Evolutionary conservation across 305 asterid species (phyloP).

Genomic region (Fraxinus nigra): DNA sequence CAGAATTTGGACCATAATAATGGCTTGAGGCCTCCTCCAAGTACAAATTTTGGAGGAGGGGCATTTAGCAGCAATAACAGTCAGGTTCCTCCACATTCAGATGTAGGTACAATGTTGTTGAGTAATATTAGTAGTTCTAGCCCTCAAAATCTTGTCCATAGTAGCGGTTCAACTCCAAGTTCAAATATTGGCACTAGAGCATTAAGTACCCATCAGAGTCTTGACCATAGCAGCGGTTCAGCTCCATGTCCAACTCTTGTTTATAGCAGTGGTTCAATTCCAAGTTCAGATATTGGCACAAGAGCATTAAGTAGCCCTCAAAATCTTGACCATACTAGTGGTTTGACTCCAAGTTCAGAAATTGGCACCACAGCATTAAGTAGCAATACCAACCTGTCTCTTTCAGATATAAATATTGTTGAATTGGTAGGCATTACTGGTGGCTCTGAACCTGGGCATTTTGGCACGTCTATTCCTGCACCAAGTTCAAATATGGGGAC

Average conservation of each 20-base stretch:
- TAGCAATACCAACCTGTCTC: constrained; percentile 18
- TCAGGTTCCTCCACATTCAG: constrained; percentile 28
- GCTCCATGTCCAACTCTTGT: constrained; percentile 13
- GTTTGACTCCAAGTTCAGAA: not conserved
- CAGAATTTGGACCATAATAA: constrained; percentile 30
- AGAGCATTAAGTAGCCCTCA: constrained; percentile 8
- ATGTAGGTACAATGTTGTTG: constrained; percentile 25
- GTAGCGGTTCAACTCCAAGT: constrained; percentile 15
- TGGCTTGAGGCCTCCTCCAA: constrained; percentile 30
- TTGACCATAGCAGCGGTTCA: constrained; percentile 12
- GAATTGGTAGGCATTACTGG: constrained; percentile 32
- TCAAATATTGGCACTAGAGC: constrained; percentile 14
- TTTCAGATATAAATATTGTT: constrained; percentile 26
- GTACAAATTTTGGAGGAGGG: constrained; percentile 31
- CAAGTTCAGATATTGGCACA: constrained; percentile 12
- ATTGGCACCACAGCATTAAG: not conserved
- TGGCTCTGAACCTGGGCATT: constrained; percentile 28
- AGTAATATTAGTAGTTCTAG: constrained; percentile 32
- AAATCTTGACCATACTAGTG: not conserved
- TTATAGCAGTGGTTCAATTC: not conserved
- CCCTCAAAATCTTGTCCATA: constrained; percentile 26
- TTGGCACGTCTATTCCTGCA: constrained; percentile 31
- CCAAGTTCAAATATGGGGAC: constrained; percentile 32
- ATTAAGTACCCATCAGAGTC: not conserved
- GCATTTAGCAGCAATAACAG: constrained; percentile 31